phyloP scores from a whole-genome alignment of 116 monocot genomes.

The Papilionanthe hybrid region DNA sequence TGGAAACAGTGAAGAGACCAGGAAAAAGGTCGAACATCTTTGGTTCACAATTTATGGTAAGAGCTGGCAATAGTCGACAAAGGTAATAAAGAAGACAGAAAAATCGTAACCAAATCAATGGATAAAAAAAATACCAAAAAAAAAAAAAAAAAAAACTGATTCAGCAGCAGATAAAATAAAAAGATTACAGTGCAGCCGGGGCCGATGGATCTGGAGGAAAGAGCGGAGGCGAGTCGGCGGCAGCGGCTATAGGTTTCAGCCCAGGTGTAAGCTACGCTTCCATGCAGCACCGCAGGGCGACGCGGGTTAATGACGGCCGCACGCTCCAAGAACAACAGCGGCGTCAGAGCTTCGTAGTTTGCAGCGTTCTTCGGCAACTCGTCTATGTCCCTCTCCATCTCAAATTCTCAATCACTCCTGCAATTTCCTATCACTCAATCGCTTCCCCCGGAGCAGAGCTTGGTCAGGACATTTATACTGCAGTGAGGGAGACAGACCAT shows the following conservation, averaged over 20 bases:
- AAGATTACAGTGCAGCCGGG: constrained; percentile 56
- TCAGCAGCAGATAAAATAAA: neutral
- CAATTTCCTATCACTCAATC: neutral
- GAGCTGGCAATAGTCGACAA: no score
- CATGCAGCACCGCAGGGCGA: constrained; percentile 66
- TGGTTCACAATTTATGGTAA: no score
- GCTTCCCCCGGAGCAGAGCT: neutral
- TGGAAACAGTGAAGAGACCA: no score
- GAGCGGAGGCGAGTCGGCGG: constrained; percentile 92
- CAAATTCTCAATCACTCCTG: neutral
- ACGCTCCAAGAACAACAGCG: constrained; percentile 88
- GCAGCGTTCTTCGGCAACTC: constrained; percentile 84
- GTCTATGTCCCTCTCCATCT: constrained; percentile 61
- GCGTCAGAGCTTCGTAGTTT: constrained; percentile 86
- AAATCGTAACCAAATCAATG: neutral
- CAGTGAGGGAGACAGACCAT: neutral
- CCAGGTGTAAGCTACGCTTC: constrained; percentile 66
- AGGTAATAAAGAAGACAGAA: neutral
- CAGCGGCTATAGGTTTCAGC: constrained; percentile 76
- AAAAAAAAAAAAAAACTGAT: neutral
- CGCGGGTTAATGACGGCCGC: constrained; percentile 73
- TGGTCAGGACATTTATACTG: neutral
- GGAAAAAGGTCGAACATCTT: no score
- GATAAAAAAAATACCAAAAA: neutral
- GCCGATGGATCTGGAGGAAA: constrained; percentile 61